Evolutionary conservation across 2,329 filamentous ascomycete genomes (phyloP).

Genomic region (Teratosphaeria epicoccoides): DNA sequence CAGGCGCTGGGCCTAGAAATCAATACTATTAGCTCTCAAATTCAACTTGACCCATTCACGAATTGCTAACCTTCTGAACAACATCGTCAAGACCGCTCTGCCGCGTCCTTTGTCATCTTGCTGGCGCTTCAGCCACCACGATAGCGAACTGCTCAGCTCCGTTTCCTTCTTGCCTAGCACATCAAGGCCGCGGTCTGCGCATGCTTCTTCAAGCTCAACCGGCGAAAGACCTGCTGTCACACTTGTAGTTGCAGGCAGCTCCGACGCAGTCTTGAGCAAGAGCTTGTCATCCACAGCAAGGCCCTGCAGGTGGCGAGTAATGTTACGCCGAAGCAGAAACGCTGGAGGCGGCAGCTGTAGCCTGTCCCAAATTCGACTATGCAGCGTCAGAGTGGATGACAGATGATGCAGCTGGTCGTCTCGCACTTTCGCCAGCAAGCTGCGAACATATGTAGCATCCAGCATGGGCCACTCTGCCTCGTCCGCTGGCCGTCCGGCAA

Average conservation of each 20-base stretch:
- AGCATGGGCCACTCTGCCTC: conserved; percentile 25
- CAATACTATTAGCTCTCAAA: conserved; percentile 8
- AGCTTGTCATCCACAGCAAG: conserved; percentile 59
- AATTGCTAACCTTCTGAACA: conserved; percentile 25
- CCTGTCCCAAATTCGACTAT: conserved; percentile 32
- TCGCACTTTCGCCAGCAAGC: conserved; percentile 17
- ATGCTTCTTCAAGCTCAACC: conserved; percentile 28
- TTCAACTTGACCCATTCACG: conserved; percentile 11
- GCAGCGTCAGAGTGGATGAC: conserved; percentile 18
- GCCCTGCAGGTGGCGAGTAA: conserved; percentile 17
- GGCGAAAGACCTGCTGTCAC: conserved; percentile 46
- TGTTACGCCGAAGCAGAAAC: conserved; percentile 39
- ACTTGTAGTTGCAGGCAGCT: neutral
- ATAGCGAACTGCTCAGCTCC: conserved; percentile 23
- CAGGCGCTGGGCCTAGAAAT: conserved; percentile 12
- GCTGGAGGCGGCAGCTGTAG: conserved; percentile 39
- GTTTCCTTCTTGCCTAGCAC: conserved; percentile 19
- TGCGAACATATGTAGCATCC: neutral
- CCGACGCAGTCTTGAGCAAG: conserved; percentile 47
- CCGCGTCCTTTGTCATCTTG: conserved; percentile 27
- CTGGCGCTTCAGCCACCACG: conserved; percentile 31
- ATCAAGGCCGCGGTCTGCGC: conserved; percentile 26
- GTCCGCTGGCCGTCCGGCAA: conserved; percentile 18
- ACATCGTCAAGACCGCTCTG: conserved; percentile 21
- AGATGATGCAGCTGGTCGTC: conserved; percentile 33